Evolutionary conservation across 768 basidiomycete species (phyloP).

Genomic region (Termitomyces sp.): DNA sequence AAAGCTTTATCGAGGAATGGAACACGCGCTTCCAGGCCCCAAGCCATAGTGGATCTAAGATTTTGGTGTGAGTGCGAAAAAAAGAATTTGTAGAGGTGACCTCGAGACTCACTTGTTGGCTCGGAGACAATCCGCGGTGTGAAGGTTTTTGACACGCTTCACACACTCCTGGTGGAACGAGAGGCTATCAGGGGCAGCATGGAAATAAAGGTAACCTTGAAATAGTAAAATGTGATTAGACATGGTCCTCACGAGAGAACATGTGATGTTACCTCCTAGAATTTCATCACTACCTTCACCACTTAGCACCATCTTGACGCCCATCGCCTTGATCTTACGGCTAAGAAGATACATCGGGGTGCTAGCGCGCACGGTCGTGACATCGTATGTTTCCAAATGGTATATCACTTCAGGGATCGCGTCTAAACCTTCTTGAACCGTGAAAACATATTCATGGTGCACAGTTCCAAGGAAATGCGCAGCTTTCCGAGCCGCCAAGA

Average conservation of each 20-base stretch:
- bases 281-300: conserved; percentile 99
- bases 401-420: conserved; percentile 97
- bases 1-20: conserved; percentile 98
- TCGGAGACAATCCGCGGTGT: conserved; percentile 94
- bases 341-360: conserved; percentile 99
- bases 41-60: conserved; percentile 93
- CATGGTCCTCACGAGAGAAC: neutral
- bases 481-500: conserved; percentile 89
- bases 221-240: neutral
- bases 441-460: conserved; percentile 98
- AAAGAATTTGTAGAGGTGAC: neutral
- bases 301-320: conserved; percentile 98
- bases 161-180: conserved; percentile 96
- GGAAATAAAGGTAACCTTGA: conserved; percentile 97
- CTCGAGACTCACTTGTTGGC: conserved; percentile 89
- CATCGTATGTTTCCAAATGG: conserved; percentile 98
- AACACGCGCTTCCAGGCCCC: conserved; percentile 98
- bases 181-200: conserved; percentile 84
- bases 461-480: conserved; percentile 92
- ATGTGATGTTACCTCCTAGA: conserved; percentile 65
- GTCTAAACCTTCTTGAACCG: conserved; percentile 96
- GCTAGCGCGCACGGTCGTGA: conserved; percentile 95
- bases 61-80: neutral
- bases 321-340: conserved; percentile 99
- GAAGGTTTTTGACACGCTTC: conserved; percentile 93